Base-by-base conservation (phyloP, 768 basidiomycete species). In the Naematelia encephala region DNA sequence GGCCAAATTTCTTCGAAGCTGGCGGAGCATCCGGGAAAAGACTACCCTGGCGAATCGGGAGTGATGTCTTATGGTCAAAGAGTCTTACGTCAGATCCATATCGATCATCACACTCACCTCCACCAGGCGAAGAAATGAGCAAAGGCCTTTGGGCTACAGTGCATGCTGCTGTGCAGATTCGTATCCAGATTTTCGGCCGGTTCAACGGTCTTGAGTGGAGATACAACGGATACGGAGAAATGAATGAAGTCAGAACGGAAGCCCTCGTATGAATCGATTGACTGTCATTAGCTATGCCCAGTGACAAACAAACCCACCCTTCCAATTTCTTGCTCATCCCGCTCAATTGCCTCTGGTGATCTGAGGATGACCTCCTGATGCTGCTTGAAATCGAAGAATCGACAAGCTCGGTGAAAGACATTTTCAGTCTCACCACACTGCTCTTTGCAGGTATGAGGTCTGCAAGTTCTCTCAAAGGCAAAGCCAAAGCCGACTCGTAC, bases 161-260 rank as follows among this genome's bases (percentile, higher is more conserved):
- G 88, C 55, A 97, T 79, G 65, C 83, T 89, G 78, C 86, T 93
- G 29, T 56, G 44, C n/a, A 57, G 47, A 23, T 56, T 54, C 42
- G 57, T 45, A 13, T 63, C 62, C 13, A 27, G 34, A 19, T 26
- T 50, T 25, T 55, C 30, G 13, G 78, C 78, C 51, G 48, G 29
- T 49, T 56, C 55, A 53, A 45, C 39, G n/a, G 13, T 34, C 49
- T 28, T 60, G 62, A 84, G 79, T 5, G 86, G 86, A 1, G 88
- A 87, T 23, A 84, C 83, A 65, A 96, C 79, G 1, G 93, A 96
- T 42, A 91, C 82, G 0, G 91, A 91, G 55, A 93, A 82, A 75
- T 98, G 93, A 48, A 97, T 86, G 73, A 90, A 93, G 77, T 97
- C 88, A 4, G 91, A 94, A 30, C 93, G 87, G 77, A 97, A 96